These are phyloP conservation scores for Monascus ruber DNA, from an alignment of 2,329 filamentous ascomycete species.

Conservation along the genomic window DNA sequence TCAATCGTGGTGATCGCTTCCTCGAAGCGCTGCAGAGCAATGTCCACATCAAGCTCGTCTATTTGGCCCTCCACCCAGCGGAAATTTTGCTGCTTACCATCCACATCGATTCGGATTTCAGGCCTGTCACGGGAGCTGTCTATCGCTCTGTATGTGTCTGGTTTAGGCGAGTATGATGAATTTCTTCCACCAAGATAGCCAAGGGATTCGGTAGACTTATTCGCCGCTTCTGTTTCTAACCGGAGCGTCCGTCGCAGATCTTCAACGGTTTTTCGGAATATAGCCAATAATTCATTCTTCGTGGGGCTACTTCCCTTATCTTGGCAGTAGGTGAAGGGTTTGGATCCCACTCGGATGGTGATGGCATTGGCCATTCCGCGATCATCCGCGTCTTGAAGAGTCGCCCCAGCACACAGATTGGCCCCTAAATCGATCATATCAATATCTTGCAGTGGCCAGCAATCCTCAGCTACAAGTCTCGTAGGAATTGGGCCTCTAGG, in stretches of 20 bases:
- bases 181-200: constrained; percentile 76
- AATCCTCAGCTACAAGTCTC: constrained; percentile 85
- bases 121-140: constrained; percentile 63
- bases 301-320: constrained; percentile 68
- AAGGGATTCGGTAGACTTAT: constrained; percentile 72
- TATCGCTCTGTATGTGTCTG: constrained; percentile 65
- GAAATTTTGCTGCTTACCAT: constrained; percentile 91
- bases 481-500: constrained; percentile 40
- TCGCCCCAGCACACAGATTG: constrained; percentile 25
- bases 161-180: constrained; percentile 59
- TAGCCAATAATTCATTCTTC: constrained; percentile 71
- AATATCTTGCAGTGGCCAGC: constrained; percentile 87
- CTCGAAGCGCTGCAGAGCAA: constrained; percentile 82
- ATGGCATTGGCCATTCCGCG: constrained; percentile 67
- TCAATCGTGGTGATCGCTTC: constrained; percentile 74
- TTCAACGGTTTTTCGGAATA: constrained; percentile 85
- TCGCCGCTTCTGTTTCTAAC: constrained; percentile 76
- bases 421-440: constrained; percentile 78
- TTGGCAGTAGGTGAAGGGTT: constrained; percentile 89
- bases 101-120: constrained; percentile 80
- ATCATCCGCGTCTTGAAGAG: constrained; percentile 38
- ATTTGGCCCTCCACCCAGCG: constrained; percentile 93
- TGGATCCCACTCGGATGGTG: constrained; percentile 77
- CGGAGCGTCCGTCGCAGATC: constrained; percentile 77
- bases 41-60: constrained; percentile 91